These are phyloP conservation scores for Sutorius eximius DNA, from an alignment of 1,284 basidiomycete species.

Conservation along the genomic window DNA sequence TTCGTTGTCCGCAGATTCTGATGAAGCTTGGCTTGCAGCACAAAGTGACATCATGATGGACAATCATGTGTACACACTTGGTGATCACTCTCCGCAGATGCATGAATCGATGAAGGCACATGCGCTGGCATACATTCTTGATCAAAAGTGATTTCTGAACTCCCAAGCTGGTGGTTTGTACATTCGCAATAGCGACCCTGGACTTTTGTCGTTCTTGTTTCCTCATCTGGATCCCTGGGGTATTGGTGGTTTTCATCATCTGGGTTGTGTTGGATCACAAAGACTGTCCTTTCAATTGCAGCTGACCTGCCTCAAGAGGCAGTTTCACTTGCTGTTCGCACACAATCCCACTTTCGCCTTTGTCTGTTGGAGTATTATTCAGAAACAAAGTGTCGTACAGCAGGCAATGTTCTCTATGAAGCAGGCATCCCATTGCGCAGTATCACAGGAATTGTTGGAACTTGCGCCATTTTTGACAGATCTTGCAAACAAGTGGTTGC, in stretches of 20 bases:
- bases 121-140: neutral
- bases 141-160: neutral
- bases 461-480: neutral
- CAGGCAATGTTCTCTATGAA: neutral
- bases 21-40: too few species aligned
- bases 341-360: neutral
- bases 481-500: neutral
- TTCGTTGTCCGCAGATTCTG: too few species aligned
- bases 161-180: neutral
- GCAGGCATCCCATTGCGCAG: neutral
- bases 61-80: neutral
- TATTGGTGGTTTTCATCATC: neutral
- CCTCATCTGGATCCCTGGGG: neutral
- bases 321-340: neutral
- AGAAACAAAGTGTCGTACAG: neutral
- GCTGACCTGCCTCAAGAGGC: neutral
- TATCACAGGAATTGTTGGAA: neutral
- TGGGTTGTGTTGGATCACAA: too few species aligned
- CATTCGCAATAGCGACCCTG: neutral
- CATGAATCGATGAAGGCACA: neutral
- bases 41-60: neutral
- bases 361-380: neutral
- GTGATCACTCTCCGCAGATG: neutral
- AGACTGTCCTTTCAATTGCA: neutral
- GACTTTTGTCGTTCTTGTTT: neutral